Percentiles rank a stretch among this genome's conserved stretches.
Conservation (phyloP, 1,139 yeast genomes). For the Debaryomyces singareniensis region DNA sequence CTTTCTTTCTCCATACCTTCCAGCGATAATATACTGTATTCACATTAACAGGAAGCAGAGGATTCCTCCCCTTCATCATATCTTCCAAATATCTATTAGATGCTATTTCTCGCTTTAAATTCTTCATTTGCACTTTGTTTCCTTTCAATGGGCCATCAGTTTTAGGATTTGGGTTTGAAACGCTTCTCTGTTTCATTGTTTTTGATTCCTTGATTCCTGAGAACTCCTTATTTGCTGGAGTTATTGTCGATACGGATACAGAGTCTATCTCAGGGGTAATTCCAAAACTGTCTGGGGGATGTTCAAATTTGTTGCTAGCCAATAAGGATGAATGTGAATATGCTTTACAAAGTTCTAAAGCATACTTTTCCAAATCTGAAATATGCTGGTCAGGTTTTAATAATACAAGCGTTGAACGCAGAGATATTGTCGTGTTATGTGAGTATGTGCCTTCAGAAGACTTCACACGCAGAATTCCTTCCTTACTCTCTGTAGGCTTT, state of each 20-base stretch:
- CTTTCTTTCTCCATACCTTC: constrained; percentile 84
- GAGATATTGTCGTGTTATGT: neutral
- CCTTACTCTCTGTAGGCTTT: neutral
- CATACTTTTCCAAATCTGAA: neutral
- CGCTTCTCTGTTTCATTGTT: neutral
- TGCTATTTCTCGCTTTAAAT: constrained; percentile 5
- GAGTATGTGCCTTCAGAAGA: neutral
- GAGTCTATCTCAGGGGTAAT: constrained; percentile 1
- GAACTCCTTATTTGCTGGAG: neutral
- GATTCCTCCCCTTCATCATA: constrained; percentile 27
- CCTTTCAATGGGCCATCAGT: too few species aligned
- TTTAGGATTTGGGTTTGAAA: neutral
- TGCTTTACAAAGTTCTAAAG: neutral
- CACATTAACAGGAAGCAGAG: constrained; percentile 29
- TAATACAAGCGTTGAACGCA: neutral
- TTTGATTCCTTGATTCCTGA: neutral
- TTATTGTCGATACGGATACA: neutral
- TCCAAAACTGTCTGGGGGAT: neutral
- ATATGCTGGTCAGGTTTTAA: neutral
- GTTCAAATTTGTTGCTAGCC: neutral
- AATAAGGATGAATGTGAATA: neutral
- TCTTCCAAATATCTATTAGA: constrained; percentile 30
- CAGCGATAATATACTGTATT: constrained; percentile 45
- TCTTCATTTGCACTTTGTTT: constrained; percentile 5
- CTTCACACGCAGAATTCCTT: neutral